Conservation (phyloP, 208 protist species). For the Leptomonas pyrrhocoris region DNA sequence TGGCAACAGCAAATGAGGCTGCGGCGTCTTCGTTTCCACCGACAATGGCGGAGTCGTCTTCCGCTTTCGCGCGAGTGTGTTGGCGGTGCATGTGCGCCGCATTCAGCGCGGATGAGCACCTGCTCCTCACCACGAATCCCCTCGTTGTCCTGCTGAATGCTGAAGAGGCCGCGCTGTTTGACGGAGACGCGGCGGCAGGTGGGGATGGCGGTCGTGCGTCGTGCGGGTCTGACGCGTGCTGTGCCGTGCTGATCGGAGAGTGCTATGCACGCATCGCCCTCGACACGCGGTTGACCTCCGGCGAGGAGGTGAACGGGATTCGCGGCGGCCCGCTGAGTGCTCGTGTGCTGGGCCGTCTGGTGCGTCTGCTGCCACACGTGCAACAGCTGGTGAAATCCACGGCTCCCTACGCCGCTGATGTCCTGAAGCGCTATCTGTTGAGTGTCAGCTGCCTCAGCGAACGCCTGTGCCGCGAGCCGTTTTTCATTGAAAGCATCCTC, state of each 20-base stretch:
- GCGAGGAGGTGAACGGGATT: slow-evolving; percentile 18
- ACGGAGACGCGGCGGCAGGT: not conserved
- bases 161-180: not conserved
- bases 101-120: slow-evolving; percentile 25
- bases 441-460: slow-evolving; percentile 42
- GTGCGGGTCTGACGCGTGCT: not conserved
- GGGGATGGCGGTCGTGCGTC: too few relatives aligned
- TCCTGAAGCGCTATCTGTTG: slow-evolving; percentile 44
- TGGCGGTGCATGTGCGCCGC: slow-evolving; percentile 36
- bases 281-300: slow-evolving; percentile 5
- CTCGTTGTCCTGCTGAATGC: slow-evolving; percentile 25
- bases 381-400: slow-evolving; percentile 8
- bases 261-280: slow-evolving; percentile 25
- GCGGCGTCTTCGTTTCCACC: not conserved
- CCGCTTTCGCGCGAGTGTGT: slow-evolving; percentile 21
- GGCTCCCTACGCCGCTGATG: not conserved
- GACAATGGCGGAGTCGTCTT: not conserved
- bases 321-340: slow-evolving; percentile 22
- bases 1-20: not conserved
- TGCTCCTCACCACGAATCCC: slow-evolving; percentile 24
- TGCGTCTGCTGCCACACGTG: slow-evolving; percentile 38
- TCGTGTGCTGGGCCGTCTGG: slow-evolving; percentile 37
- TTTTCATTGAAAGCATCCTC: slow-evolving; percentile 49
- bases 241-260: slow-evolving; percentile 19
- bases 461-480: slow-evolving; percentile 37